Evolutionary conservation across 2,329 filamentous ascomycete species (phyloP).

Genomic region (Scopulariopsis brevicaulis): DNA sequence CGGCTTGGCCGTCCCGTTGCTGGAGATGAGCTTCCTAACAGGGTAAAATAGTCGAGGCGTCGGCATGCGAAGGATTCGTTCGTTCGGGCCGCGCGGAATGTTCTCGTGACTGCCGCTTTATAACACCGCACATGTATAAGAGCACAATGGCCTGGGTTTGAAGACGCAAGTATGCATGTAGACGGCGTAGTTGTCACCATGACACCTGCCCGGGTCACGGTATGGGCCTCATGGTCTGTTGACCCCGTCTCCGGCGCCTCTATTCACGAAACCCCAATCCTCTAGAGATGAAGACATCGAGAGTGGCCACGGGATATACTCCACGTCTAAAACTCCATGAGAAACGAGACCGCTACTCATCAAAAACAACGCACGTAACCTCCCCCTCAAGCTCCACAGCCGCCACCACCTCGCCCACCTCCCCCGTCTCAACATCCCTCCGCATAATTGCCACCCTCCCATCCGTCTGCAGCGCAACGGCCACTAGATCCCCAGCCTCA

Average conservation of each 20-base stretch:
- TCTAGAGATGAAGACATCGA: too few relatives aligned
- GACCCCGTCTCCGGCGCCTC: too few relatives aligned
- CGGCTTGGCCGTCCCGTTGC: neutral
- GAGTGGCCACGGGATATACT: neutral
- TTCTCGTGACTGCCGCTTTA: neutral
- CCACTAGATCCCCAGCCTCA: constrained; percentile 49
- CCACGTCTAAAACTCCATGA: neutral
- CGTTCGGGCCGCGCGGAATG: neutral
- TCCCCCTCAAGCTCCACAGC: constrained; percentile 28
- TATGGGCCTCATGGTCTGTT: too few relatives aligned
- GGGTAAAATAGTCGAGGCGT: neutral
- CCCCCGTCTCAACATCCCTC: constrained; percentile 47
- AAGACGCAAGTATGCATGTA: neutral
- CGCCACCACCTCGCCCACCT: constrained; percentile 35
- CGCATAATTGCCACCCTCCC: constrained; percentile 48
- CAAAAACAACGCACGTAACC: constrained; percentile 35
- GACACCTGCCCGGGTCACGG: too few relatives aligned
- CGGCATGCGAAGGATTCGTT: neutral
- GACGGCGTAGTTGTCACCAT: neutral
- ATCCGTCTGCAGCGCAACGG: constrained; percentile 53
- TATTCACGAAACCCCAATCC: neutral
- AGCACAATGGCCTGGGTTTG: neutral
- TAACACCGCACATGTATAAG: neutral
- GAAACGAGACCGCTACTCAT: constrained; percentile 16
- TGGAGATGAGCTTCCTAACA: neutral